Base-by-base conservation (phyloP, 2,329 filamentous ascomycete species). In the Dactylellina haptotyla region DNA sequence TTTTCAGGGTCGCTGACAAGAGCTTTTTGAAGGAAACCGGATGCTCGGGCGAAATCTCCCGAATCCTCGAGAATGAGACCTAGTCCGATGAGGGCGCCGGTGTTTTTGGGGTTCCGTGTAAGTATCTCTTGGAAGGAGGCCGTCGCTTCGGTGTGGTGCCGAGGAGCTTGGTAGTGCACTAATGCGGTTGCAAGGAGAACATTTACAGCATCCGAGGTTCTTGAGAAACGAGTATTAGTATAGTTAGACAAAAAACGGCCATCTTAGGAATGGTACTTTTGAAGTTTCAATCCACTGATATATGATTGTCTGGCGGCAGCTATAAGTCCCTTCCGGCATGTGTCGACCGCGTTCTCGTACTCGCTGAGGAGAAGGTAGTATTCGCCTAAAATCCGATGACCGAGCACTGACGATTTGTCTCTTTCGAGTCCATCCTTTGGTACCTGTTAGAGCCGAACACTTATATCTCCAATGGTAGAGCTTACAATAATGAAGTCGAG, bases 31-130 rank as follows among this genome's bases (percentile, higher is more conserved):
- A 99, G 82, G 78, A 96, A 97, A 26, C 90, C 86, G 39, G 93
- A 88, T 0, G 96, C 95, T 78, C 92, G 86, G 50, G 87, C 84
- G 78, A 91, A 97, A 75, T 98, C 90, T 78, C 97, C 90, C 76
- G 97, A 93, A 77, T 98, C 95, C 80, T 97, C 93, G 50, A 93
- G 89, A 41, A 99, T 94, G 23, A 98, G 82, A 0, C 95, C 96
- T 32, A 97, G 88, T 0, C 95, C 95, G 48, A 98, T 91, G 74
- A 99, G 83, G 1, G 93, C 93, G 28, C 88, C 83, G 0, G 93
- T 96, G 0, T 90, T 93, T 1, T 87, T 87, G 1, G 88, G 85
- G 65, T 96, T 92, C 25, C 90, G 87, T 51, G 87, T 84, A 0
- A 99, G 84, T 3, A 98, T 90, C 28, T 86, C 86, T 77, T 97